Evolutionary conservation across 805 yeast species (phyloP).

Genomic region (Barnettozyma sp.): DNA sequence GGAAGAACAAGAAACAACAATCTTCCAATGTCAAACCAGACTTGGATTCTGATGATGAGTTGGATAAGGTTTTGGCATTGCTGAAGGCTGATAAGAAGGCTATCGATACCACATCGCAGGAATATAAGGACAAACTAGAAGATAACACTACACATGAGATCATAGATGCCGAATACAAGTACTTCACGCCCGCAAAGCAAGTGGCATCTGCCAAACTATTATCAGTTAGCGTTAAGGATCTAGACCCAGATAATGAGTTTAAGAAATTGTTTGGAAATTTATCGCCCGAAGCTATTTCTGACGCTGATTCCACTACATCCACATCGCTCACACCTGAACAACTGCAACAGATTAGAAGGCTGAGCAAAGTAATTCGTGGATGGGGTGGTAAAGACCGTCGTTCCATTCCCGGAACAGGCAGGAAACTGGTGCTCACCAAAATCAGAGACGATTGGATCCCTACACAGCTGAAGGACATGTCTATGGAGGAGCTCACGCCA

Average conservation of each 20-base stretch:
- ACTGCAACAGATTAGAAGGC: conserved; percentile 50
- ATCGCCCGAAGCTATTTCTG: conserved; percentile 64
- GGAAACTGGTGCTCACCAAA: conserved; percentile 62
- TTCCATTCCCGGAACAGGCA: conserved; percentile 64
- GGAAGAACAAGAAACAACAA: too few species aligned
- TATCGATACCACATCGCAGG: conserved; percentile 21
- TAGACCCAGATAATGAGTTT: conserved; percentile 76
- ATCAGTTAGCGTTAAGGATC: conserved; percentile 40
- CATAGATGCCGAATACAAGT: conserved; percentile 23
- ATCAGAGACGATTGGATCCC: conserved; percentile 81
- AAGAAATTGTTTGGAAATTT: conserved; percentile 56
- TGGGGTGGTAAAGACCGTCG: conserved; percentile 82
- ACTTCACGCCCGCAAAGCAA: conserved; percentile 42
- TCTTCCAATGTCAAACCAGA: conserved; percentile 3
- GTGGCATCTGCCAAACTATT: conserved; percentile 34
- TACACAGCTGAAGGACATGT: conserved; percentile 50
- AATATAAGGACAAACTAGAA: conserved; percentile 29
- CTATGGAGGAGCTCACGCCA: conserved; percentile 46
- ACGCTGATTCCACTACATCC: conserved; percentile 70
- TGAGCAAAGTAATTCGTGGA: conserved; percentile 52
- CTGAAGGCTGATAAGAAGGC: conserved; percentile 25
- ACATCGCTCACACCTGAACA: conserved; percentile 63
- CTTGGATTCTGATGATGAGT: conserved; percentile 45
- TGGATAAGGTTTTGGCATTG: conserved; percentile 48
- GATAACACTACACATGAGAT: conserved; percentile 37